Evolutionary conservation across 495 filamentous ascomycete genomes (phyloP), one percentile per base, ranked within the genome.

Genomic region (Antarctomyces pellizariae): DNA sequence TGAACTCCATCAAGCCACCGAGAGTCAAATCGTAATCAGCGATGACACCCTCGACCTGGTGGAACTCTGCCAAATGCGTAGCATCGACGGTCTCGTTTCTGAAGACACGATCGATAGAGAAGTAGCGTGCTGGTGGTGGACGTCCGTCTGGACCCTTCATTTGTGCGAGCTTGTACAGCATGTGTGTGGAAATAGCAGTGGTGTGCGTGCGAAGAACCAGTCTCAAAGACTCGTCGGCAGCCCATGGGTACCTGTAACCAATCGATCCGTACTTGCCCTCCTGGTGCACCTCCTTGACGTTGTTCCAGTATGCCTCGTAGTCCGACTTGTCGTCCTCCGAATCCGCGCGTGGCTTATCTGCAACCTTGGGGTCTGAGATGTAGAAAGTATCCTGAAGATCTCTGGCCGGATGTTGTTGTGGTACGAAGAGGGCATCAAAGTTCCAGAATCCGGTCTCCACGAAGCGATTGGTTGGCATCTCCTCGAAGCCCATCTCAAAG

Each of bases 361-460:
- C 80, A 19, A 38, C 53, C 13, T 63, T 49, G 5, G 84, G 86
- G 37, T 95, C 84, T 24, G 80, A 79, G 42, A 93, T 82, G 55
- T 90, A 95, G 62, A 95, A 92, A 23, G 86, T 97, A 44, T 95
- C 83, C 62, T 93, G 86, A 18, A 91, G 56, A 42, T 93, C 86
- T 39, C 86, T 77, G 33, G 86, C 83, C 17, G 84, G 86, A 47
- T 93, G 86, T 60, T 93, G 84, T 52, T 97, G 86, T 14, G 83
- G 83, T 13, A 97, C 80, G 54, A 80, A 93, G 31, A 97, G 82
- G 22, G 82, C 69, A 38, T 95, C 86, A 48, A 95, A 95, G 51
- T 93, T 93, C 75, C 84, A 97, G 70, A 93, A 92, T 20, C 83
- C 83, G 12, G 79, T 83, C 56, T 97, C 86, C 32, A 93, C 82